phyloP scores from a whole-genome alignment of 2,329 filamentous ascomycete species.

The Cladosporium sp. region DNA sequence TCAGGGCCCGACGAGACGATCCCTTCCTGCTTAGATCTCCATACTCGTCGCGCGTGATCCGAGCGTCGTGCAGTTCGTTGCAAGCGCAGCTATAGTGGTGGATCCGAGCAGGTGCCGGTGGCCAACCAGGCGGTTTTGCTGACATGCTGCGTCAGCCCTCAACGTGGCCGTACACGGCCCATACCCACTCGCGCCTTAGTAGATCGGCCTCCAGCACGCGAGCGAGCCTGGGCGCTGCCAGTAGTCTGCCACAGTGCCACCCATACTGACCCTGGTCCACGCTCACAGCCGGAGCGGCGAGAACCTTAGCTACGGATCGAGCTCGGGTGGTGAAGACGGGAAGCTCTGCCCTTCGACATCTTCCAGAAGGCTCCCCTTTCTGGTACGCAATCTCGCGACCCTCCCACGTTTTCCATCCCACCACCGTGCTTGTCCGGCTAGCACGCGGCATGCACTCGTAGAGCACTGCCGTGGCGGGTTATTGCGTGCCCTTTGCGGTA shows the following conservation, averaged over 20 bases:
- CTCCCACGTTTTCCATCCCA: constrained; percentile 4
- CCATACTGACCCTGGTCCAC: background rate
- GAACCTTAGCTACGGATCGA: constrained; percentile 14
- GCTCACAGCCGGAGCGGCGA: constrained; percentile 15
- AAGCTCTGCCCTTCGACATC: background rate
- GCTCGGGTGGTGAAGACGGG: constrained; percentile 16
- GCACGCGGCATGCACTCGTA: background rate
- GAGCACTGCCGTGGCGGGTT: background rate
- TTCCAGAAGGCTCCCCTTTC: constrained; percentile 17
- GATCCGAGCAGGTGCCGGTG: background rate
- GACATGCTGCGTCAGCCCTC: constrained; percentile 18
- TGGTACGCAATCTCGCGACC: background rate
- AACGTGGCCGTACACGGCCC: constrained; percentile 13
- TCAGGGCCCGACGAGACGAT: constrained; percentile 1
- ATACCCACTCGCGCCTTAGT: background rate
- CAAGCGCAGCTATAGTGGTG: constrained; percentile 4
- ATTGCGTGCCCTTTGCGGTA: background rate
- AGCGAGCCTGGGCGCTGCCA: background rate
- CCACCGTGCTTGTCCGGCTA: background rate
- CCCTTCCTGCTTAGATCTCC: constrained; percentile 10
- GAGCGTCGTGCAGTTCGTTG: background rate
- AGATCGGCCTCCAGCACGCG: constrained; percentile 17
- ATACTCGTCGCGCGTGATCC: background rate
- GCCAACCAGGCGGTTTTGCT: constrained; percentile 6
- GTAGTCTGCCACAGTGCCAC: background rate